Evolutionary conservation across 116 monocot species (phyloP).

Genomic region (Cymodocea nodosa): DNA sequence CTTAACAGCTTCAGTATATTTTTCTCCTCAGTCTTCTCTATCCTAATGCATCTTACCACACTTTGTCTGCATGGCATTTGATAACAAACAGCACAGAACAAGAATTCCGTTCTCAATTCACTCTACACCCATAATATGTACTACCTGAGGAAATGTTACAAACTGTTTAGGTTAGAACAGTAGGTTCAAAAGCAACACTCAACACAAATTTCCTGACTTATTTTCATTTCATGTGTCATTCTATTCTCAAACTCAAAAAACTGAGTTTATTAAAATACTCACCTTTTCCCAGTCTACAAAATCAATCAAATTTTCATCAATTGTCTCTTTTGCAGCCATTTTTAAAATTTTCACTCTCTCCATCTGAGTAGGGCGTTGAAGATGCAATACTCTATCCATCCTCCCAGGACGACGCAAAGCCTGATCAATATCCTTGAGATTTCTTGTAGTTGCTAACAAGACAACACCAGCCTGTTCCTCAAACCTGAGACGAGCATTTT

Average conservation of each 20-base stretch:
- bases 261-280: neutral
- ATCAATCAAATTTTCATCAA: conserved; percentile 57
- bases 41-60: too few relatives aligned
- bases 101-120: too few relatives aligned
- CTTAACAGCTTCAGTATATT: too few relatives aligned
- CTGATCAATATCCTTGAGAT: conserved; percentile 79
- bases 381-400: conserved; percentile 82
- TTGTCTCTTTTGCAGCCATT: conserved; percentile 64
- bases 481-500: conserved; percentile 34
- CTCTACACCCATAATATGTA: too few relatives aligned
- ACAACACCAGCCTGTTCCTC: conserved; percentile 91
- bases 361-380: conserved; percentile 75
- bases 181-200: too few relatives aligned
- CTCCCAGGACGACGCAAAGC: conserved; percentile 81
- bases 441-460: conserved; percentile 71
- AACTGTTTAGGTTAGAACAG: too few relatives aligned
- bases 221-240: neutral
- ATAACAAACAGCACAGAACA: too few relatives aligned
- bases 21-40: too few relatives aligned
- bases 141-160: too few relatives aligned
- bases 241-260: neutral
- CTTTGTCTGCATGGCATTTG: too few relatives aligned
- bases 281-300: conserved; percentile 87
- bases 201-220: too few relatives aligned
- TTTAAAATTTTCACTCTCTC: conserved; percentile 82